Percentiles rank a stretch among this genome's conserved stretches.
These are phyloP conservation scores for Ogataea philodendri DNA, from an alignment of 805 yeast species.

Conservation along the genomic window DNA sequence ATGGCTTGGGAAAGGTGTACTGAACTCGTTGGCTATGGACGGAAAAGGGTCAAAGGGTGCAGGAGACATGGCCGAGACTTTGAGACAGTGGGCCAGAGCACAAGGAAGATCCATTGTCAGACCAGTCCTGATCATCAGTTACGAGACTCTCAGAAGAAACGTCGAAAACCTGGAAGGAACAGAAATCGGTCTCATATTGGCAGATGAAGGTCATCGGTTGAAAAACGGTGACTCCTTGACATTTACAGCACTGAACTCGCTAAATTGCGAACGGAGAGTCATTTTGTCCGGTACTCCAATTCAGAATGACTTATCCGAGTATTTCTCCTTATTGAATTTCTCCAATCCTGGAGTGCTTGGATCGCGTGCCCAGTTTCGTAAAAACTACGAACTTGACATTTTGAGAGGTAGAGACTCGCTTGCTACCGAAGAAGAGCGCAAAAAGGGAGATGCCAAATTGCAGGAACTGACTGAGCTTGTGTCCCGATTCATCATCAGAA, in stretches of 20 bases:
- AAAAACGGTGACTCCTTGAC: slow-evolving; percentile 91
- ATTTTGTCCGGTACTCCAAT: slow-evolving; percentile 96
- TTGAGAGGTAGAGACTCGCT: slow-evolving; percentile 85
- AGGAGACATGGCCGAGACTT: slow-evolving; percentile 61
- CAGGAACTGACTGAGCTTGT: slow-evolving; percentile 72
- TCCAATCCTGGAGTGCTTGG: slow-evolving; percentile 95
- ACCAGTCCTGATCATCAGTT: slow-evolving; percentile 90
- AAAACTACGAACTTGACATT: slow-evolving; percentile 78
- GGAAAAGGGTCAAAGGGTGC: slow-evolving; percentile 75
- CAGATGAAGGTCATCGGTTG: slow-evolving; percentile 82
- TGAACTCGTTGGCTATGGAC: slow-evolving; percentile 87
- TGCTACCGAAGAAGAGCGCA: slow-evolving; percentile 77
- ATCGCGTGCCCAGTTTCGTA: slow-evolving; percentile 76
- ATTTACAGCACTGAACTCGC: slow-evolving; percentile 78
- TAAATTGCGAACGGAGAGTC: slow-evolving; percentile 84
- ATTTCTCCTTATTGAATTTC: slow-evolving; percentile 83
- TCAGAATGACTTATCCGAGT: slow-evolving; percentile 92
- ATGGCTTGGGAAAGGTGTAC: slow-evolving; percentile 92
- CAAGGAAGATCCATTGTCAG: slow-evolving; percentile 84
- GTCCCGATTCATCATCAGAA: slow-evolving; percentile 84
- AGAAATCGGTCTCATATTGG: slow-evolving; percentile 82
- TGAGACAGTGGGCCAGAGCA: slow-evolving; percentile 84
- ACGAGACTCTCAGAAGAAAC: slow-evolving; percentile 88
- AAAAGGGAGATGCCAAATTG: slow-evolving; percentile 65
- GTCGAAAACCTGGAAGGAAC: slow-evolving; percentile 70